Base-by-base conservation (phyloP, 805 yeast species). In the Starmerella lactis-condensi region DNA sequence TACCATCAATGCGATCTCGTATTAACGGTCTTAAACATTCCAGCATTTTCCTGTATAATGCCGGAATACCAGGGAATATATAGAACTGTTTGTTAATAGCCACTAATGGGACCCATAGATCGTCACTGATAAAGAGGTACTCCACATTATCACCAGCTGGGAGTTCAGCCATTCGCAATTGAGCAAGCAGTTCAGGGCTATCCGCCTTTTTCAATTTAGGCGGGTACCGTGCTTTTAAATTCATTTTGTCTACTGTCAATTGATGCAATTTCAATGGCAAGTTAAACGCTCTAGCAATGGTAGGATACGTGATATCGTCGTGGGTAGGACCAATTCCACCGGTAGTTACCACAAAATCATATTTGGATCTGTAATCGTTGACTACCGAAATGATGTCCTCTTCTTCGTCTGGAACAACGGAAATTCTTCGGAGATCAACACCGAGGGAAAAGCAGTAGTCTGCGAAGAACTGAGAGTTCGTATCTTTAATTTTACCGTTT, bases 241-340 rank as follows among this genome's bases (percentile, higher is more conserved):
- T 55, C 89, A 77, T 79, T 36, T 69, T 56, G 2, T 54, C 60
- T 13, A 67, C 74, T 2, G 78, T 70, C 19, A 62, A 70, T 16
- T 53, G 44, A 49, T 81, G 73, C 12, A 72, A 47, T 26, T 49
- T 51, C 35, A 70, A 51, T 0, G 64, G 62, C 6, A 75, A 46
- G 2, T 52, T 52, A 40, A 61, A 79, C 6, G 76, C 75, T 40
- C 62, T 64, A 1, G 85, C 78, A n/a, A 81, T 43, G 22, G 77
- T 61, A 31, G 67, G 69, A 50, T 81, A 81, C 1, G 93, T 79
- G 37, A 81, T 74, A 49, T 81, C 94, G 48, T 81, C 93, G 44
- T 79, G 92, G 0, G 93, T 81, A 4, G 92, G 77, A 0, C 94
- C 94, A 36, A 81, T 77, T 14, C 63, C 73, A 20, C 78, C 75